phyloP scores from a whole-genome alignment of 306 rosid genomes.

The Vicia villosa region DNA sequence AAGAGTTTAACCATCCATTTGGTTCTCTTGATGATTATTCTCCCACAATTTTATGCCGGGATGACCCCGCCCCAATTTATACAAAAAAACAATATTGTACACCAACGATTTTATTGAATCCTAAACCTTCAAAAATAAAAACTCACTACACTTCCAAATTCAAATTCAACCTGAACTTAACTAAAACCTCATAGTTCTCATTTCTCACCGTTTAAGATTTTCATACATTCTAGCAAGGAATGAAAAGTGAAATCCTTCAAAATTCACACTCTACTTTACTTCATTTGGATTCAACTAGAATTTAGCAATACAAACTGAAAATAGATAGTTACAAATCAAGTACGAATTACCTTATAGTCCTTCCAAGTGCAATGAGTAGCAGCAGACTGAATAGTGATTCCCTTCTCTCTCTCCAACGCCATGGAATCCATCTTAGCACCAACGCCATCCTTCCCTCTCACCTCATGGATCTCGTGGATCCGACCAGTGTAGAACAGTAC shows the following conservation, averaged over 20 bases:
- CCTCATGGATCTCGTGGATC: slow-evolving; percentile 97
- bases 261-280: slow-evolving; percentile 1
- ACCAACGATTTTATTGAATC: too few relatives aligned
- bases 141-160: neutral
- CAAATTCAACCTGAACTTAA: slow-evolving; percentile 5
- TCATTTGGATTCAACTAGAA: slow-evolving; percentile 3
- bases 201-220: neutral
- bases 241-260: neutral
- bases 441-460: slow-evolving; percentile 88
- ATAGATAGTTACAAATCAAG: neutral
- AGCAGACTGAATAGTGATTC: slow-evolving; percentile 93
- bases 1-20: too few relatives aligned
- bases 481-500: slow-evolving; percentile 81
- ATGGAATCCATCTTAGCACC: slow-evolving; percentile 99
- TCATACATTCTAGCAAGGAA: neutral
- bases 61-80: too few relatives aligned
- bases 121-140: too few relatives aligned
- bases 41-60: too few relatives aligned
- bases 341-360: slow-evolving; percentile 42
- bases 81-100: too few relatives aligned
- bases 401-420: slow-evolving; percentile 97
- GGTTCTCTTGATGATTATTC: too few relatives aligned
- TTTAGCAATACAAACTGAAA: neutral
- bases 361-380: slow-evolving; percentile 95
- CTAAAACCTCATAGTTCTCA: slow-evolving; percentile 3